These are phyloP conservation scores for Hymenoscyphus scutula DNA, from an alignment of 2,329 filamentous ascomycete genomes.

Conservation along the genomic window DNA sequence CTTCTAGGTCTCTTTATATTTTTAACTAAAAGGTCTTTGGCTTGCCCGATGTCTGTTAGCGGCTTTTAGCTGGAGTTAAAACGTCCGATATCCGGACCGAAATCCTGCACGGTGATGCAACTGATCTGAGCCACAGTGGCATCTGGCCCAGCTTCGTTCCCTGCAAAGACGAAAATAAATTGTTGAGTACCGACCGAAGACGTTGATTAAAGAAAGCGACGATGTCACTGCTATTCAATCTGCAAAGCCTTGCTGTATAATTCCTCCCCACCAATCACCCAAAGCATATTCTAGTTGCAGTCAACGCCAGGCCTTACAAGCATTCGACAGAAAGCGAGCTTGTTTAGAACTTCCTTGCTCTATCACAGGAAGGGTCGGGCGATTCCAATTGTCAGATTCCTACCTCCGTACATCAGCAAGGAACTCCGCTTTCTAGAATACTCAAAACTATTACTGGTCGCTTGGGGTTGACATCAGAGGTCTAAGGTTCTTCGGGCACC, in stretches of 20 bases:
- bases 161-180: slow-evolving; percentile 8
- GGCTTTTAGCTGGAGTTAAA: too few species aligned
- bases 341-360: not conserved
- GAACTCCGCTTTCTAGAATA: not conserved
- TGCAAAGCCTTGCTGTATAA: slow-evolving; percentile 5
- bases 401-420: not conserved
- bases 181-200: not conserved
- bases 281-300: not conserved
- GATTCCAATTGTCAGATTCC: not conserved
- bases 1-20: too few species aligned
- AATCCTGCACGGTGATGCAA: too few species aligned
- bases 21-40: too few species aligned
- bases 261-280: not conserved
- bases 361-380: not conserved
- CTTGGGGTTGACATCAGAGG: not conserved
- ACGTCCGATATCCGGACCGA: not conserved
- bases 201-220: not conserved
- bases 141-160: not conserved
- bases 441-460: not conserved
- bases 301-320: not conserved
- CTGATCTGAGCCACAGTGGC: slow-evolving; percentile 24
- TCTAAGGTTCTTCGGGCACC: not conserved
- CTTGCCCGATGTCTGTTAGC: too few species aligned
- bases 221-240: not conserved
- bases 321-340: not conserved